Evolutionary conservation across 805 yeast species (phyloP), one percentile per base, ranked within the genome.

Genomic region (Lipomyces yamadae): DNA sequence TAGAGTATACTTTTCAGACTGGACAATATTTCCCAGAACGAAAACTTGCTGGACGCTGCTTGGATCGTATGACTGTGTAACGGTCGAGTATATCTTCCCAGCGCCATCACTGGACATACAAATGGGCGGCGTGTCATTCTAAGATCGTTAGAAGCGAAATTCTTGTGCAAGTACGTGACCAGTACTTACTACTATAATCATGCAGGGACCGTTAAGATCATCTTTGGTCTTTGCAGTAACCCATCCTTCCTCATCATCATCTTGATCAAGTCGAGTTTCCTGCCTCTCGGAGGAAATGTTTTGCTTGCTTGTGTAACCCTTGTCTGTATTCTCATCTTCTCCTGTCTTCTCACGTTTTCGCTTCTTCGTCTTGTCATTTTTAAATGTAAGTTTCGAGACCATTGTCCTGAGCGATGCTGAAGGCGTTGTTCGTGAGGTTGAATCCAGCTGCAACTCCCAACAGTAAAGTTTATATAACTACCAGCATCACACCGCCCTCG

Each of bases 381-480:
- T 80, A 73, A 80, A 80, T 4, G 72, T 63, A 6, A 80, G 74
- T 53, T 76, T 76, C 5, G 80, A 74, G 3, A 78, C 81, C 82
- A 80, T 80, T 7, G 48, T 42, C 7, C 24, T 8, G 10, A 24
- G 2, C 13, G 48, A 15, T 15, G 8, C 24, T 6, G 39, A 42
- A n/a, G 15, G 10, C 15, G 5, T n/a, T n/a, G n/a, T n/a, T n/a
- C n/a, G n/a, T n/a, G n/a, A n/a, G n/a, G n/a, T n/a, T 3, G 24
- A n/a, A 5, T 4, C 18, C 3, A 10, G n/a, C 7, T 15, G 24
- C 48, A 7, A 42, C 48, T 42, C 48, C 48, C 48, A 42, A 42
- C 24, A 1, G 11, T 42, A 11, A 42, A 42, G 48, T 42, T 42
- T 42, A n/a, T 7, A 42, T 2, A 42, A 10, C 3, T 24, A 24